phyloP scores from a whole-genome alignment of 495 filamentous ascomycete genomes.

The Physcia stellaris region DNA sequence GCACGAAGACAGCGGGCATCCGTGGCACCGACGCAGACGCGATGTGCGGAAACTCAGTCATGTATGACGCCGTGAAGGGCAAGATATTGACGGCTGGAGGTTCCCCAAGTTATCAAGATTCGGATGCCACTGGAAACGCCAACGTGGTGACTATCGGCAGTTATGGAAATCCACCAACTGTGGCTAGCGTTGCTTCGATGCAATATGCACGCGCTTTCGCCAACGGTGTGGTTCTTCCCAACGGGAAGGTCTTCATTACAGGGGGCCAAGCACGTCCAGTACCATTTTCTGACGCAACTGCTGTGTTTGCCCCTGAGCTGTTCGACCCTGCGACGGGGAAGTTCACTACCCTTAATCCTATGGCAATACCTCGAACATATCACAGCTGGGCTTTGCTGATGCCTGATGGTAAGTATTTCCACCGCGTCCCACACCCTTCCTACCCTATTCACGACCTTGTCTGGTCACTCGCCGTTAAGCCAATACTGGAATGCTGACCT shows the following conservation, averaged over 20 bases:
- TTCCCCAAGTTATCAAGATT: conserved; percentile 27
- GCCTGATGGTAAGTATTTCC: conserved; percentile 39
- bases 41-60: conserved; percentile 39
- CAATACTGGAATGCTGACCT: no score
- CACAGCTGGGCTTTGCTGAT: conserved; percentile 42
- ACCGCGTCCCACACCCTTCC: no score
- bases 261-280: conserved; percentile 36
- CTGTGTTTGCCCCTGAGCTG: conserved; percentile 33
- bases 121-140: conserved; percentile 26
- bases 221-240: conserved; percentile 41
- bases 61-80: conserved; percentile 42
- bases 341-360: conserved; percentile 26
- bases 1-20: conserved; percentile 21
- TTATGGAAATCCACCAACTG: conserved; percentile 16
- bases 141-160: conserved; percentile 33
- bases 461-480: no score
- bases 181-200: conserved; percentile 28
- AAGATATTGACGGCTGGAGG: conserved; percentile 43
- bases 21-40: conserved; percentile 33
- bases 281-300: conserved; percentile 36
- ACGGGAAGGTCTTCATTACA: conserved; percentile 40
- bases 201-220: conserved; percentile 33
- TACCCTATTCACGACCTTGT: no score
- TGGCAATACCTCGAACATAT: conserved; percentile 37
- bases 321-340: conserved; percentile 31